Evolutionary conservation across 2,329 filamentous ascomycete species (phyloP).

Genomic region (Pseudocercospora cruenta): DNA sequence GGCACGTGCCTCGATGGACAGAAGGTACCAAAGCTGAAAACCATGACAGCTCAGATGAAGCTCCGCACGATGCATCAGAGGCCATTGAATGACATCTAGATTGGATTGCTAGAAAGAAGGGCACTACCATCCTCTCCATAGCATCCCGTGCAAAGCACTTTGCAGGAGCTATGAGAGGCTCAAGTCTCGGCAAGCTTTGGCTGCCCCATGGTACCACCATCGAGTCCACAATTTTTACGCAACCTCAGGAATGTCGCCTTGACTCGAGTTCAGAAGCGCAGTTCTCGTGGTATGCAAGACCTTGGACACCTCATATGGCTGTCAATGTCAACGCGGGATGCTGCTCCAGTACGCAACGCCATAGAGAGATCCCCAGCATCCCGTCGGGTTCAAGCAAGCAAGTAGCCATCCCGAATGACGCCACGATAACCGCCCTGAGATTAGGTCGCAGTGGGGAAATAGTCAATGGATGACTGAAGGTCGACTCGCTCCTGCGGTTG

Average conservation of each 20-base stretch:
- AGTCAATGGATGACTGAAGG: background rate
- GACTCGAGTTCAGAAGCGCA: background rate
- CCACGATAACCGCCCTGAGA: background rate
- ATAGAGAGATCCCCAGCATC: background rate
- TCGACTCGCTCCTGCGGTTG: background rate
- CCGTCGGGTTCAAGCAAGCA: background rate
- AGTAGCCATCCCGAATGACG: background rate
- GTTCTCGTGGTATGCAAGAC: background rate
- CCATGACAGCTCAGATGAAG: background rate
- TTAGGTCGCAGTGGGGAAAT: background rate
- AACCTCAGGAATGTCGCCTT: background rate
- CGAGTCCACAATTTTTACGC: background rate
- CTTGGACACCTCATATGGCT: background rate
- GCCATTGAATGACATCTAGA: constrained; percentile 1
- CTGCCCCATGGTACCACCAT: background rate
- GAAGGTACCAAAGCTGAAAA: background rate
- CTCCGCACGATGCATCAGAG: background rate
- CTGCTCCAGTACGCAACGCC: background rate
- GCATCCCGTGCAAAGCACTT: background rate
- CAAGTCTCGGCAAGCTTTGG: constrained; percentile 3
- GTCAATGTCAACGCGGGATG: background rate
- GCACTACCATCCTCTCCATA: background rate
- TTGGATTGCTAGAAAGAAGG: background rate
- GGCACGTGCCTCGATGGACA: background rate
- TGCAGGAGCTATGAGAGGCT: background rate